Conservation (phyloP, 441 rosid genomes). For the Lagerstroemia fauriei region DNA sequence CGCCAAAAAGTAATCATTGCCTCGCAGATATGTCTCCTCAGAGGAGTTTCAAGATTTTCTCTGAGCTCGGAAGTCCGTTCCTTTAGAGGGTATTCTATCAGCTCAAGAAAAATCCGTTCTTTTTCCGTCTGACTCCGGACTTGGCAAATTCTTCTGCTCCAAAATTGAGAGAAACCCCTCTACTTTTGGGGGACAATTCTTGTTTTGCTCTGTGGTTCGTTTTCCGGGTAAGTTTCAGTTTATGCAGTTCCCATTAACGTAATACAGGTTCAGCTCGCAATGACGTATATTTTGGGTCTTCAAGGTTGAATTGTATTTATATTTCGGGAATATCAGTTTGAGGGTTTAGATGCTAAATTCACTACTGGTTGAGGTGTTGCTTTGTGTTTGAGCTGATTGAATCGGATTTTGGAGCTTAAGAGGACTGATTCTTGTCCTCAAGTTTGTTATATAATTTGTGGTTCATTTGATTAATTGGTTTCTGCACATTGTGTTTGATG, state of each 20-base stretch:
- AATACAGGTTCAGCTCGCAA: neutral
- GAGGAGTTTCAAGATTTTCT: neutral
- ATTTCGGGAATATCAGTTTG: neutral
- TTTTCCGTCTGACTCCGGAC: neutral
- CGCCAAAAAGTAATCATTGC: neutral
- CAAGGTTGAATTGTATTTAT: neutral
- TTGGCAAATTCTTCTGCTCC: neutral
- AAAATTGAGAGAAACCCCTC: neutral
- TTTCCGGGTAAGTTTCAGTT: slow-evolving; percentile 6
- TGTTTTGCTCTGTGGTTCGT: neutral
- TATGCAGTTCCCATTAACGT: neutral
- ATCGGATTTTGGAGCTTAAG: neutral
- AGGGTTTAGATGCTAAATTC: neutral
- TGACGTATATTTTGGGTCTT: neutral
- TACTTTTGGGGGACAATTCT: neutral
- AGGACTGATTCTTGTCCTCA: neutral
- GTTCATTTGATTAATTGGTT: neutral
- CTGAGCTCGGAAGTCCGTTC: neutral
- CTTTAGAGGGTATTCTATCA: neutral
- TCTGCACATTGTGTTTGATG: neutral
- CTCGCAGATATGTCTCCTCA: slow-evolving; percentile 35
- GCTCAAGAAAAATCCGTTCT: neutral
- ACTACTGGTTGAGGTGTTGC: neutral
- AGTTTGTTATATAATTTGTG: neutral
- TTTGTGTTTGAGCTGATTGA: neutral